Evolutionary conservation across 2,329 filamentous ascomycete genomes (phyloP), one percentile per base, ranked within the genome.

Genomic region (Exophiala xenobiotica): DNA sequence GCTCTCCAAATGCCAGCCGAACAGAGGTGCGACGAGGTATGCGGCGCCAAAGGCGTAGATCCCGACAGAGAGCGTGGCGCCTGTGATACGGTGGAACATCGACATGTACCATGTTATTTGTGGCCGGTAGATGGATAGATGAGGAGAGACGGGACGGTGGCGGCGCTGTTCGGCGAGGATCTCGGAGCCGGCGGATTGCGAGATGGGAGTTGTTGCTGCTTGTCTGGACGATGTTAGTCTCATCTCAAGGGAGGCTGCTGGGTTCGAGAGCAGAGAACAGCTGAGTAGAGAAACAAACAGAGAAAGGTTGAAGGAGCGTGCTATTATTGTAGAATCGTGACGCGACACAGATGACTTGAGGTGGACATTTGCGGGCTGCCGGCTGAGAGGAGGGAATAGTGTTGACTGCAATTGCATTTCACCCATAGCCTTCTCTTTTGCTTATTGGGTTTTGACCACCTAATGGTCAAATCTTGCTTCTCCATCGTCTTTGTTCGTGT

Each of bases 71-170:
- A 95, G 79, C 54, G 78, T 71, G 66, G 79, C 74, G 64, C 89
- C 91, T n/a, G 89, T 92, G 74, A 96, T 83, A 65, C 91, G 90
- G 76, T 90, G 88, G 73, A 88, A 79, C 51, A 77, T 83, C 63
- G 83, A 85, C 62, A 79, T 78, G 71, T 88, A 85, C 86, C 85
- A 96, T 63, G 89, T 93, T 74, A 96, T 87, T 71, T 89, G 83
- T 54, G 86, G 81, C 70, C 83, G 80, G 83, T 96, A 96, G 80
- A 95, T 91, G 66, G 74, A 70, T 58, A 96, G 82, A 69, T 96
- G 90, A 49, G 91, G 91, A 39, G 89, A 80, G 64, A 96, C 79
- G 67, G 91, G 91, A 46, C 91, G 91, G 66, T 79, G 73, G 49
- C 86, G 79, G 65, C 91, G 91, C 78, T 96, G 91, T 66, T 82